Percentiles rank a stretch among this genome's conserved stretches.
Evolutionary conservation across 805 yeast species (phyloP).

Genomic region (Kuraishia floccosa): DNA sequence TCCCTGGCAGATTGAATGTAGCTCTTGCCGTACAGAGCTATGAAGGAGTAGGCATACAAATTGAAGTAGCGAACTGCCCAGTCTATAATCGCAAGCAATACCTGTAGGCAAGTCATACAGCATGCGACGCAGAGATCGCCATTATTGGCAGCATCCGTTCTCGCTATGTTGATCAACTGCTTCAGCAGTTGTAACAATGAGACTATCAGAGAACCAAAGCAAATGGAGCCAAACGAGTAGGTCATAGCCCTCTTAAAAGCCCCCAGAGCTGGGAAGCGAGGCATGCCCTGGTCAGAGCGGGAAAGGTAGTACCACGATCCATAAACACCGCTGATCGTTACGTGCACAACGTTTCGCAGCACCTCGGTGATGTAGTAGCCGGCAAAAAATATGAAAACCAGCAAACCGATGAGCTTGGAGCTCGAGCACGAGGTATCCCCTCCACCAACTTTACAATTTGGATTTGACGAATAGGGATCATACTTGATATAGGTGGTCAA

Average conservation of each 20-base stretch:
- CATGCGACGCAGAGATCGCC: slow-evolving; percentile 10
- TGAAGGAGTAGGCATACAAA: slow-evolving; percentile 79
- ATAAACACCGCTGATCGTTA: slow-evolving; percentile 64
- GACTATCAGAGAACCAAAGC: slow-evolving; percentile 41
- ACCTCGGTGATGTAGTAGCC: slow-evolving; percentile 81
- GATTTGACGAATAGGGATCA: slow-evolving; percentile 41
- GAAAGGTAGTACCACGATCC: slow-evolving; percentile 81
- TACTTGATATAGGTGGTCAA: slow-evolving; percentile 73
- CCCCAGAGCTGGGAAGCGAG: slow-evolving; percentile 62
- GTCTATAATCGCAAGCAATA: slow-evolving; percentile 39
- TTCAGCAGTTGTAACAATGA: slow-evolving; percentile 61
- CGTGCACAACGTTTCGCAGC: slow-evolving; percentile 62
- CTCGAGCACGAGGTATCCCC: slow-evolving; percentile 38
- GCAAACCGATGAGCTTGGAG: slow-evolving; percentile 52
- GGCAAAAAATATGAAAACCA: slow-evolving; percentile 65
- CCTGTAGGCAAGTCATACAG: slow-evolving; percentile 9
- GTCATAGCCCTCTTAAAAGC: slow-evolving; percentile 38
- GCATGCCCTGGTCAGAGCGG: slow-evolving; percentile 65
- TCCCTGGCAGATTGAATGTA: slow-evolving; percentile 71
- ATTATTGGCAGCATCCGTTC: slow-evolving; percentile 19
- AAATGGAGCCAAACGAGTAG: slow-evolving; percentile 9
- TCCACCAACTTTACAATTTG: slow-evolving; percentile 38
- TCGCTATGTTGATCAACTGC: slow-evolving; percentile 38
- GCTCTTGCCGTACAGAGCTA: slow-evolving; percentile 78
- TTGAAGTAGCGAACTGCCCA: slow-evolving; percentile 82